Conservation (phyloP, 768 basidiomycete species). For the Panellus pusillus region DNA sequence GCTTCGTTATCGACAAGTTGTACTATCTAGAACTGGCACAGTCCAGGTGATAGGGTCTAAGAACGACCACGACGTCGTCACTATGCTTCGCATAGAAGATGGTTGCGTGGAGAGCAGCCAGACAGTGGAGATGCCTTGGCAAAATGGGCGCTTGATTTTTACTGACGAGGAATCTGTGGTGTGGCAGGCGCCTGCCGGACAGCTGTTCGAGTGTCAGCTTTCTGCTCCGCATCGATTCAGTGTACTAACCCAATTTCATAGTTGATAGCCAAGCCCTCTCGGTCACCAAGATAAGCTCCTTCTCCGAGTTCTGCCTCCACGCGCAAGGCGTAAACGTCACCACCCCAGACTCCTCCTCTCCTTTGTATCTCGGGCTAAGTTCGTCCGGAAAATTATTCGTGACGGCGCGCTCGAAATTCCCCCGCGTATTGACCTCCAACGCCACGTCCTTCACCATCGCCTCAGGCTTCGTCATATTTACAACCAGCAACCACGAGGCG, state of each 20-base stretch:
- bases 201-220: constrained; percentile 45
- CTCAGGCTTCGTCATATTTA: constrained; percentile 80
- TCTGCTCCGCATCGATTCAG: constrained; percentile 11
- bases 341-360: constrained; percentile 17
- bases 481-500: constrained; percentile 78
- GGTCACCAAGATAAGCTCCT: constrained; percentile 29
- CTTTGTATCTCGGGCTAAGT: constrained; percentile 63
- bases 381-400: constrained; percentile 65
- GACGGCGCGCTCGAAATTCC: constrained; percentile 30
- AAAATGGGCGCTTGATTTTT: constrained; percentile 51
- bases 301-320: constrained; percentile 64
- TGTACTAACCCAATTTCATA: constrained; percentile 16
- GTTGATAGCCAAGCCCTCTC: constrained; percentile 2
- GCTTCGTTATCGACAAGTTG: constrained; percentile 27
- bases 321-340: constrained; percentile 32
- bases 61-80: constrained; percentile 35
- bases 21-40: constrained; percentile 1
- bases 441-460: constrained; percentile 73
- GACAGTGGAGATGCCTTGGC: constrained; percentile 31
- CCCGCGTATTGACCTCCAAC: constrained; percentile 45
- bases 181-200: constrained; percentile 51
- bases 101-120: constrained; percentile 11
- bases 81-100: constrained; percentile 27
- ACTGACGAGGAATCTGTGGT: constrained; percentile 28
- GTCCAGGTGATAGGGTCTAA: constrained; percentile 43